Percentiles rank a stretch among this genome's conserved stretches.
Evolutionary conservation across 345 rosid genomes (phyloP).

Genomic region (Eucalyptus erythrocorys): DNA sequence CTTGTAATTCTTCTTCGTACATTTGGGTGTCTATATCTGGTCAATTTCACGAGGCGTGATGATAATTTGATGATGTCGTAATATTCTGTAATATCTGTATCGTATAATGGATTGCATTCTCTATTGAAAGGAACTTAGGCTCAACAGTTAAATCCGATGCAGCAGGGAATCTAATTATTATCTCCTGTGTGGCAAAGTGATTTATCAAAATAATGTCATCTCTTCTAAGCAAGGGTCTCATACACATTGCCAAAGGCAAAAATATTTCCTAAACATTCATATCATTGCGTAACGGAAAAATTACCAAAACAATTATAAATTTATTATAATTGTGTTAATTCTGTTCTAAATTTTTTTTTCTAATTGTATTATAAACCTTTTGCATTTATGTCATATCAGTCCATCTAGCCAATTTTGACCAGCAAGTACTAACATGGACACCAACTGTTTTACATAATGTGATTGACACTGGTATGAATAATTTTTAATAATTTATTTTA

Average conservation of each 20-base stretch:
- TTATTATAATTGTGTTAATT: too few species aligned
- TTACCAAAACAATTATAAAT: too few species aligned
- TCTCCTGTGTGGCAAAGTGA: background rate
- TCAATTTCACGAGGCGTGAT: background rate
- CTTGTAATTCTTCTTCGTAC: background rate
- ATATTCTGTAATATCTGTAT: background rate
- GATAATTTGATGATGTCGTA: background rate
- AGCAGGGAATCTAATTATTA: background rate
- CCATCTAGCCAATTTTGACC: too few species aligned
- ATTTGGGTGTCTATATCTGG: background rate
- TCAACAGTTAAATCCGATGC: background rate
- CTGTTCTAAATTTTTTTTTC: too few species aligned
- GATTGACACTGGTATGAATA: fast-evolving
- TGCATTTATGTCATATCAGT: too few species aligned
- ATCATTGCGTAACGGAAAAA: background rate
- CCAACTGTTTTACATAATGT: fast-evolving
- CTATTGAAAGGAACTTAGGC: background rate
- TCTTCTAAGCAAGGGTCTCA: background rate
- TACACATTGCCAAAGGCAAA: background rate
- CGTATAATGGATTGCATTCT: background rate
- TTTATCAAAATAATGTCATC: background rate
- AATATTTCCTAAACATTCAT: background rate
- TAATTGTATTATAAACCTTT: fast-evolving
- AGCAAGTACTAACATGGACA: fast-evolving
- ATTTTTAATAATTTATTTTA: too few species aligned